These are phyloP conservation scores for Jatropha multifida DNA, from an alignment of 441 rosid genomes.

Conservation along the genomic window DNA sequence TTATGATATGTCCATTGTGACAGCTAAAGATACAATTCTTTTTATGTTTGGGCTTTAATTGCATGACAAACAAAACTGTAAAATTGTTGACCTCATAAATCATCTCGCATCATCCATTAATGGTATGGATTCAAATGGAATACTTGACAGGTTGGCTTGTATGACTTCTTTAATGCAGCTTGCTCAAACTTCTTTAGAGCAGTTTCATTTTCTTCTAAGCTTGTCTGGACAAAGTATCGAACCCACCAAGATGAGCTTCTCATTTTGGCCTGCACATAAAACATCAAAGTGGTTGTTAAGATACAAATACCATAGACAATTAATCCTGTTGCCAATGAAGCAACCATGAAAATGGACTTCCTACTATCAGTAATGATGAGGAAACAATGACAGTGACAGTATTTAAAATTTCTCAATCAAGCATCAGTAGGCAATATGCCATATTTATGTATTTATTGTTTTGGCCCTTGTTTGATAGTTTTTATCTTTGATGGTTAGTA, in stretches of 20 bases:
- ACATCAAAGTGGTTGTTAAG: slow-evolving; percentile 6
- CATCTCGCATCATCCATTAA: slow-evolving; percentile 19
- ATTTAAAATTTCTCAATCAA: background rate
- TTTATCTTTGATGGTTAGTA: background rate
- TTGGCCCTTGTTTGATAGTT: background rate
- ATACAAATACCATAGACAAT: background rate
- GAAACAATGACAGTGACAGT: background rate
- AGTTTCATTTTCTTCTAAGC: slow-evolving; percentile 79
- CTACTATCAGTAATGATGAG: background rate
- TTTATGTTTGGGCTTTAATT: background rate
- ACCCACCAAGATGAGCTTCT: slow-evolving; percentile 94
- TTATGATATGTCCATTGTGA: slow-evolving; percentile 1
- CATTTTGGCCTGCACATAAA: slow-evolving; percentile 65
- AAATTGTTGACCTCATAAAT: slow-evolving; percentile 11
- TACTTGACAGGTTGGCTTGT: slow-evolving; percentile 71
- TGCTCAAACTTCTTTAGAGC: slow-evolving; percentile 76
- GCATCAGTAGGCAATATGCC: background rate
- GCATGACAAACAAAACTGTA: slow-evolving; percentile 11
- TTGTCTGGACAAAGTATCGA: slow-evolving; percentile 73
- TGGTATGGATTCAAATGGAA: slow-evolving; percentile 79
- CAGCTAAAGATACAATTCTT: background rate
- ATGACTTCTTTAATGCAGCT: slow-evolving; percentile 62
- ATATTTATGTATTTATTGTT: background rate
- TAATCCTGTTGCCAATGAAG: slow-evolving; percentile 3
- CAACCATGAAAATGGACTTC: slow-evolving; percentile 4